Evolutionary conservation across 2,329 filamentous ascomycete genomes (phyloP).

Genomic region (Trichoderma semiorbis): DNA sequence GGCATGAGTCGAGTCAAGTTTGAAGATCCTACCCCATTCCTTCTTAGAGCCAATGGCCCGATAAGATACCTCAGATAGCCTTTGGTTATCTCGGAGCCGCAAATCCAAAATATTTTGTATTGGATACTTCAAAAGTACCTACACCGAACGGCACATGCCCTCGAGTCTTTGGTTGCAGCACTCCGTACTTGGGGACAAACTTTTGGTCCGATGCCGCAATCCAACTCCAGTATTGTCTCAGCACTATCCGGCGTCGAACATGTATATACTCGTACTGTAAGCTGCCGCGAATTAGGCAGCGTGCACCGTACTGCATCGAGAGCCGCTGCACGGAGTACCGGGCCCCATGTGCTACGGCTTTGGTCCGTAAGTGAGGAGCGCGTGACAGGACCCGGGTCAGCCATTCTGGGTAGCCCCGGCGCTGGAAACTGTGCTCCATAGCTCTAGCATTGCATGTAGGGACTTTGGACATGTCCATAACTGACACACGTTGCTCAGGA

Average conservation of each 20-base stretch:
- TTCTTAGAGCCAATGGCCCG: background rate
- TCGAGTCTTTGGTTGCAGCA: background rate
- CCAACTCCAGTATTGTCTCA: slow-evolving; percentile 9
- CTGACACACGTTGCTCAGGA: slow-evolving; percentile 1
- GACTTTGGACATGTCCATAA: background rate
- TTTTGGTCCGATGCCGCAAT: slow-evolving; percentile 17
- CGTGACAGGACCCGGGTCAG: slow-evolving; percentile 5
- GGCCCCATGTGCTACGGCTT: background rate
- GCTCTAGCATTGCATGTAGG: background rate
- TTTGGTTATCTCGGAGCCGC: slow-evolving; percentile 4
- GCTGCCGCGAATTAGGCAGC: background rate
- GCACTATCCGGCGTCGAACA: background rate
- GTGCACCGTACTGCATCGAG: background rate
- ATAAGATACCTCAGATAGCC: background rate
- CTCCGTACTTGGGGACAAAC: background rate
- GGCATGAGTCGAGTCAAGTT: background rate
- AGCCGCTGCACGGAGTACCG: background rate
- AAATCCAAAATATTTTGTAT: background rate
- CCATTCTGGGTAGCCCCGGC: background rate
- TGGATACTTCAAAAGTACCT: background rate
- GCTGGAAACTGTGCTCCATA: background rate
- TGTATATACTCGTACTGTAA: background rate
- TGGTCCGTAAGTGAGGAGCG: background rate
- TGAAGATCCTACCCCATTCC: background rate
- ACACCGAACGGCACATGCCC: background rate